Conservation (phyloP, 2,329 filamentous ascomycete species). For the Botryosphaeria dothidea region DNA sequence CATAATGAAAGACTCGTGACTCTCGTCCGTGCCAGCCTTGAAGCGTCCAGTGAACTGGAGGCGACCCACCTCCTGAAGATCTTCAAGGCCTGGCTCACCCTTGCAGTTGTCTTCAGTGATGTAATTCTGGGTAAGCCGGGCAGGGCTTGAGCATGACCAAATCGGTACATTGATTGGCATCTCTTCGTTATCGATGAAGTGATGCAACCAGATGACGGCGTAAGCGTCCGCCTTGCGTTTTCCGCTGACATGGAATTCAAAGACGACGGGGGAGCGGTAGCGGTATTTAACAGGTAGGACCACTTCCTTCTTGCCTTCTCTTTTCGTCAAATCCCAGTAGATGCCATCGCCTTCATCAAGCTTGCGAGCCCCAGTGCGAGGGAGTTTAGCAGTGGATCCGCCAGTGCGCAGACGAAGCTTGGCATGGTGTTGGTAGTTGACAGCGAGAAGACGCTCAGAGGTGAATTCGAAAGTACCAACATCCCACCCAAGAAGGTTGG, state of each 20-base stretch:
- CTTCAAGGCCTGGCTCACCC: conserved; percentile 69
- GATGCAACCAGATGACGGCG: conserved; percentile 81
- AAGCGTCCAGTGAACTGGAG: conserved; percentile 79
- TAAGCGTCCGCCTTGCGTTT: conserved; percentile 74
- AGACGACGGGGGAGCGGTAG: conserved; percentile 85
- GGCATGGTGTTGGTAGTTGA: conserved; percentile 60
- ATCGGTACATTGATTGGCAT: conserved; percentile 83
- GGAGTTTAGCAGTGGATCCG: conserved; percentile 73
- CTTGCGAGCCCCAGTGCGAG: conserved; percentile 62
- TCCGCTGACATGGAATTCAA: conserved; percentile 75
- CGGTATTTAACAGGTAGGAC: conserved; percentile 86
- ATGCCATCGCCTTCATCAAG: conserved; percentile 60
- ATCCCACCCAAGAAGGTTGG: conserved; percentile 85
- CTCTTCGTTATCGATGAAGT: conserved; percentile 78
- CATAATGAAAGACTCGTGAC: conserved; percentile 78
- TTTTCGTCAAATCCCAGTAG: conserved; percentile 58
- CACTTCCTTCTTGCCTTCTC: conserved; percentile 56
- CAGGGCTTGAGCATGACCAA: conserved; percentile 76
- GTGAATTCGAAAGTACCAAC: conserved; percentile 91
- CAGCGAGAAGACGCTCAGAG: conserved; percentile 67
- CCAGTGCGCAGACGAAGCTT: conserved; percentile 82
- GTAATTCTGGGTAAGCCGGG: conserved; percentile 86
- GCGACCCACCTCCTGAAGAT: conserved; percentile 77
- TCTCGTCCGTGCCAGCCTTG: conserved; percentile 85
- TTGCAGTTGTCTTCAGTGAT: conserved; percentile 77